Conservation (phyloP, 305 asterid species). For the Fraxinus floribunda region DNA sequence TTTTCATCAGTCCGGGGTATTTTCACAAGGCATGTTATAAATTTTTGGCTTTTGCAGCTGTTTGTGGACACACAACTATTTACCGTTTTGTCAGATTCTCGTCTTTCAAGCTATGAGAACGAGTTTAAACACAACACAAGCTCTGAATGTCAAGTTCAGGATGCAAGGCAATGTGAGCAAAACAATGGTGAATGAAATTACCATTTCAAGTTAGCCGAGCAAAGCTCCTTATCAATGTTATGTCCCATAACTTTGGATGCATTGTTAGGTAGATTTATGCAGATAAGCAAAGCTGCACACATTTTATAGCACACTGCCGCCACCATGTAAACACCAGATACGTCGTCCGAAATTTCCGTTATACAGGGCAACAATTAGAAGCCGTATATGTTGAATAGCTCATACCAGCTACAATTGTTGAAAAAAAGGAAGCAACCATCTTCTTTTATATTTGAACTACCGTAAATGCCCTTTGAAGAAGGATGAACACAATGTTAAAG, state of each 20-base stretch:
- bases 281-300: background rate
- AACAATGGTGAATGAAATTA: background rate
- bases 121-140: conserved; percentile 21
- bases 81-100: conserved; percentile 66
- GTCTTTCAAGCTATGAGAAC: conserved; percentile 61
- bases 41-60: conserved; percentile 49
- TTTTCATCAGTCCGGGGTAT: background rate
- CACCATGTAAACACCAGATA: background rate
- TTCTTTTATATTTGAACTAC: background rate
- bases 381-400: background rate
- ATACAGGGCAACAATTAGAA: background rate
- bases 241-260: background rate
- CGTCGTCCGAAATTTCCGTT: background rate
- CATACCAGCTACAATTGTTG: background rate
- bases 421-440: background rate
- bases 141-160: background rate
- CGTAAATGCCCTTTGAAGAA: background rate
- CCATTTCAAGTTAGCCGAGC: background rate
- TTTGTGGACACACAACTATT: conserved; percentile 86
- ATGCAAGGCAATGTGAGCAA: background rate
- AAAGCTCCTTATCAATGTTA: background rate
- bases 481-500: background rate
- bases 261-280: background rate
- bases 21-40: background rate
- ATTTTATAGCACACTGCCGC: background rate